A percentile compares a stretch with the other conserved stretches of the same genome.
phyloP scores from a whole-genome alignment of 2,329 filamentous ascomycete species.

The Coleophoma crateriformis region DNA sequence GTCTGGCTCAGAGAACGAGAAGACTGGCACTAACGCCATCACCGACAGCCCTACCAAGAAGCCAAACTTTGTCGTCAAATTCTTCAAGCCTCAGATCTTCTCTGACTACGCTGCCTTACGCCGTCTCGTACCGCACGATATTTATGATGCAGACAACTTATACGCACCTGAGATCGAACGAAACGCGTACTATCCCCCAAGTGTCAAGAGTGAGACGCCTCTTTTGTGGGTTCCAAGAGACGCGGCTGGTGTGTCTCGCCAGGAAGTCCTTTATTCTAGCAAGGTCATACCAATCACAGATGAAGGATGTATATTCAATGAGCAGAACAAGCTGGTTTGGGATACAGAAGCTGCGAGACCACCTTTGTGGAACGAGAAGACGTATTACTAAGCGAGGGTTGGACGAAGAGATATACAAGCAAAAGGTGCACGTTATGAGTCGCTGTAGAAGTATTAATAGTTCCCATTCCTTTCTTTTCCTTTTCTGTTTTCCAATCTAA shows the following conservation, averaged over 20 bases:
- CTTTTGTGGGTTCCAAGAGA: constrained; percentile 85
- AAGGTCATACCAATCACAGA: constrained; percentile 76
- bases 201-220: constrained; percentile 55
- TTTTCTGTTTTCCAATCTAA: no score
- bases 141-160: constrained; percentile 37
- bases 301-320: constrained; percentile 64
- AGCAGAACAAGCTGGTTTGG: constrained; percentile 63
- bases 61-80: constrained; percentile 57
- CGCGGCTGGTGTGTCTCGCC: constrained; percentile 64
- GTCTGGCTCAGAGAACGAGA: constrained; percentile 11
- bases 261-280: constrained; percentile 70
- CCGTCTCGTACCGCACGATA: constrained; percentile 57
- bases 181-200: constrained; percentile 70
- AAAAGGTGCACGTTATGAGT: no score
- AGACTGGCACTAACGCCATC: constrained; percentile 13
- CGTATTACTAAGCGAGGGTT: constrained; percentile 18
- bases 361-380: constrained; percentile 53
- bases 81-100: constrained; percentile 74
- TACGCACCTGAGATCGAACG: constrained; percentile 58
- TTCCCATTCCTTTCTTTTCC: no score
- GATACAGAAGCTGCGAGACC: constrained; percentile 47
- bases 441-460: no score
- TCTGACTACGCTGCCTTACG: constrained; percentile 67
- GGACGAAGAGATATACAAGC: no score
- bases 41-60: constrained; percentile 36